Base-by-base conservation (phyloP, 441 rosid genomes). In the Raphanus hybrid region DNA sequence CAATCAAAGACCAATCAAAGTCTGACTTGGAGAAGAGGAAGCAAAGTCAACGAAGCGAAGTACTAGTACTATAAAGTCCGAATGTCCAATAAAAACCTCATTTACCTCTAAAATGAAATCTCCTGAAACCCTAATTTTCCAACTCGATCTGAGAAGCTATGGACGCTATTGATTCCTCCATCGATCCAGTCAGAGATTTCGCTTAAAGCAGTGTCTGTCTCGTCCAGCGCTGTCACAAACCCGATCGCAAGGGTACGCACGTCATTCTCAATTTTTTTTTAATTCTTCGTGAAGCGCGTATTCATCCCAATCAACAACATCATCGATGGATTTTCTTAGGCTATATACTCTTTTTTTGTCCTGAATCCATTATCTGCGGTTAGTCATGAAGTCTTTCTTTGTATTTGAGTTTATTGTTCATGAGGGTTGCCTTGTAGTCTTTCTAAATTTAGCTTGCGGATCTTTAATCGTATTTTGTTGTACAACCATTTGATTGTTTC, bases 221-320 rank as follows among this genome's bases (percentile, higher is more conserved):
- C 79, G 97, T 92, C 79, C 87, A 94, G 88, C 91, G 94, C 14
- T 94, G 95, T 84, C 98, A 92, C 93, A 92, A 92, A 80, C 97
- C 97, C 61, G 97, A 94, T 73, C 92, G 94, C 83, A 37, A 37
- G 10, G 43, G 43, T 37, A 37, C 43, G 43, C 11, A 0, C 34
- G 6, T 8, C 39, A 35, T 35, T 35, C 7, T 29, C 43, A 37
- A 29, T 29, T 43, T 39, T 39, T 34, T 41, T 41, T 41, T 41
- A 0, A 37, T 93, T 90, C 85, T 90, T 91, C 75, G 96, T 91
- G 65, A 93, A 93, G 84, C 82, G 89, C 70, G 86, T 91, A 70
- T 91, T 90, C 84, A 91, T 93, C 75, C 98, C 98, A 23, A 89
- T 93, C 82, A 93, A 91, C 84, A 93, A 90, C 87, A 91, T 93